phyloP scores from a whole-genome alignment of 1,139 yeast genomes.

The Schwanniomyces etchellsii region DNA sequence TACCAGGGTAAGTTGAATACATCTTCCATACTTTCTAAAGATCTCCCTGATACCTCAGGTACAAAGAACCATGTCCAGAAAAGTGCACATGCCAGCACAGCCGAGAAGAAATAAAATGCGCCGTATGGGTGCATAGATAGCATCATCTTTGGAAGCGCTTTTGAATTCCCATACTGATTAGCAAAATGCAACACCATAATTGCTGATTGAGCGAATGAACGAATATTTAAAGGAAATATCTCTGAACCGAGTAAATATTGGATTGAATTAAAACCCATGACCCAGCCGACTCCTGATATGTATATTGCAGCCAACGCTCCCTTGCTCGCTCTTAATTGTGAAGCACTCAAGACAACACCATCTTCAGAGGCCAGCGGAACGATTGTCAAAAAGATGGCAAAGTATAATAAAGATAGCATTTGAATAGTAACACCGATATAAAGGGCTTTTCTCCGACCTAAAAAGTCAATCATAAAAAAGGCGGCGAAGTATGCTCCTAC shows the following conservation, averaged over 20 bases:
- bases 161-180: slow-evolving; percentile 56
- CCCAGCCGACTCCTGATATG: slow-evolving; percentile 56
- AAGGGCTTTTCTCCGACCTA: slow-evolving; percentile 39
- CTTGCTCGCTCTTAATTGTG: slow-evolving; percentile 34
- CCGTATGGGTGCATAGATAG: slow-evolving; percentile 45
- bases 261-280: slow-evolving; percentile 55
- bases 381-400: slow-evolving; percentile 41
- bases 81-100: slow-evolving; percentile 34
- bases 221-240: slow-evolving; percentile 49
- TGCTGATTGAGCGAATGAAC: slow-evolving; percentile 49
- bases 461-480: slow-evolving; percentile 41
- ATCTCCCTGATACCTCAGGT: slow-evolving; percentile 50
- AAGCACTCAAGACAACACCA: slow-evolving; percentile 19
- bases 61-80: slow-evolving; percentile 49
- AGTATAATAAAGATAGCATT: slow-evolving; percentile 24
- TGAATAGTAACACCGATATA: slow-evolving; percentile 36
- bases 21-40: slow-evolving; percentile 54
- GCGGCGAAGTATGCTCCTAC: slow-evolving; percentile 39
- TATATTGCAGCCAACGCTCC: slow-evolving; percentile 52
- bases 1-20: slow-evolving; percentile 58
- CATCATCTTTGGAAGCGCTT: slow-evolving; percentile 51
- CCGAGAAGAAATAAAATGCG: slow-evolving; percentile 50
- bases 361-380: slow-evolving; percentile 40
- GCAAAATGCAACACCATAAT: slow-evolving; percentile 56
- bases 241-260: slow-evolving; percentile 58